Evolutionary conservation across 2,329 filamentous ascomycete genomes (phyloP), one percentile per base, ranked within the genome.

Genomic region (Verticillium tricorpus): DNA sequence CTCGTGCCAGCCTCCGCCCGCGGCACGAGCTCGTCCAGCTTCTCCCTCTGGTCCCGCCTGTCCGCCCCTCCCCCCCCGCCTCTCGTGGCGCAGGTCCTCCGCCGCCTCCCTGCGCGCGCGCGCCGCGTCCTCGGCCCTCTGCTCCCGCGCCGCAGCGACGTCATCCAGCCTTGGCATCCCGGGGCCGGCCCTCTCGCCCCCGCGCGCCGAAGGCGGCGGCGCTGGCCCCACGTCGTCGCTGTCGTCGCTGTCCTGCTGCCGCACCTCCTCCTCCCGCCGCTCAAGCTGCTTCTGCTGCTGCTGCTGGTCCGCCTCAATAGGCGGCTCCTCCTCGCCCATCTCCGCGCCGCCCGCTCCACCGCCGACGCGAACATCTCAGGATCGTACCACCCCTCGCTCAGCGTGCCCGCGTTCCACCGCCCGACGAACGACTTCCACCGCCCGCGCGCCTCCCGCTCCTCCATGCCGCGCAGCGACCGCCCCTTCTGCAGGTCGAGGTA

Each of bases 331-430:
- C 34, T 64, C 65, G 14, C 63, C 66, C 25, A 57, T 63, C 59
- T 55, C 62, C 14, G 65, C 59, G 65, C 59, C 1, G 62, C 64
- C 65, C 69, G 73, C 11, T 74, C 72, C 34, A 73, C 66, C 9
- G 77, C 74, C 28, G 73, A 71, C 39, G 69, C 67, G 64, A 91
- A 86, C 66, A 87, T 90, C 62, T 84, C 84, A 8, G 93, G 90
- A 71, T 96, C 92, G 76, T 98, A 99, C 94, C 94, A 99, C 56
- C 92, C 92, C 74, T 94, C 89, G 5, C 91, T 89, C 65, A 98
- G 80, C 77, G 94, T 91, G 71, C 88, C 89, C 69, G 87, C 85
- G 78, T 99, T 99, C 94, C 95, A 99, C 80, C 93, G 94, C 4
- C 85, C 82, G 14, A 94, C 74, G 70, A 98, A 99, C 72, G 92